Base-by-base conservation (phyloP, 768 basidiomycete species). In the Boletus reticulatus region DNA sequence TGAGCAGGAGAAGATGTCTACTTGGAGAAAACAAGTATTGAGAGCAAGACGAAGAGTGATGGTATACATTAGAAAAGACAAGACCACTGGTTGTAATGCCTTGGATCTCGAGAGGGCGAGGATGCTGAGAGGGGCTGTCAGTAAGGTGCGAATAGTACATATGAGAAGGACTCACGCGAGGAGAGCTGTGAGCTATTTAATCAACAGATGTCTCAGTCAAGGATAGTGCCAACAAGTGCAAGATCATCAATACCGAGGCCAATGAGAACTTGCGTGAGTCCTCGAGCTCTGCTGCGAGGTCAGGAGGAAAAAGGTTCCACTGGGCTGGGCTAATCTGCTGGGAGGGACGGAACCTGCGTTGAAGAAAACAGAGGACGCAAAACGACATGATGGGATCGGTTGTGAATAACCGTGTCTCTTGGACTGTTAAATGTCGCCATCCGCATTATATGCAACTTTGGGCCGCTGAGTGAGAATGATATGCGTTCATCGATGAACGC, bases 1-100 rank as follows among this genome's bases (percentile, higher is more conserved):
- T 1, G 32, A 34, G 32, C 13, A 13, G 13, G 32, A 34, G 32
- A 34, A 34, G 32, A 34, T 41, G 2, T 31, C 39, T 45, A 66
- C 67, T 0, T 45, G 50, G 36, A 62, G 17, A 29, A 54, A 51
- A 31, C 51, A 47, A 11, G 45, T 11, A 24, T 57, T 55, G 51
- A 46, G 39, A n/a, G 56, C 43, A 27, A 63, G 39, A 20, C 56
- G 54, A 39, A 69, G 61, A 20, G 48, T 68, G 46, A 64, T 60
- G 11, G 64, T 69, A 37, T 68, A 70, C 4, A 66, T 48, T 12
- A 70, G 56, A 16, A 69, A 58, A 0, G 58, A 50, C 10, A 69
- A 50, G 0, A 57, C 51, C 7, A 50, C 46, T 1, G 48, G 54
- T 8, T 17, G 43, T 20, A 66, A 47, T 4, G 14, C n/a, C 11